Conservation (phyloP, 2,329 filamentous ascomycete genomes). For the Stachybotrys chlorohalonatus region DNA sequence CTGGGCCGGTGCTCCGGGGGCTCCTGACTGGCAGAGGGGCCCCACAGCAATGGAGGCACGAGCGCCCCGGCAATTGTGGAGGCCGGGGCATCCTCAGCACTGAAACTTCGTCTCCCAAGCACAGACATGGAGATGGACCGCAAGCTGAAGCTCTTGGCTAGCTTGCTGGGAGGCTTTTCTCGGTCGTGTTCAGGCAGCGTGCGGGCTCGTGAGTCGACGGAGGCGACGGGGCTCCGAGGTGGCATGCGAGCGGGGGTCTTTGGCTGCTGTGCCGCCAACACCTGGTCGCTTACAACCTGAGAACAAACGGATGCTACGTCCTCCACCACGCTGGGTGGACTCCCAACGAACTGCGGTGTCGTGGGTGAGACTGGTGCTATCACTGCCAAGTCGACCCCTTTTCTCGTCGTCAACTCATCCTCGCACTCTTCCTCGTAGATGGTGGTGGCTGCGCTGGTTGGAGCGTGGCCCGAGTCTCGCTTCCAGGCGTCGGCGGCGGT, state of each 20-base stretch:
- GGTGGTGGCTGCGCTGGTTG: conserved; percentile 28
- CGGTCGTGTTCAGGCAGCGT: background rate
- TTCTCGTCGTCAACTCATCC: conserved; percentile 3
- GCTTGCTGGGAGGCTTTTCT: conserved; percentile 6
- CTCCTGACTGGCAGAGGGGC: conserved; percentile 3
- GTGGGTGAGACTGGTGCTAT: background rate
- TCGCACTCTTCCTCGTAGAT: conserved; percentile 32
- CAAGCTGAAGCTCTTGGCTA: conserved; percentile 17
- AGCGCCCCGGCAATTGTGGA: conserved; percentile 4
- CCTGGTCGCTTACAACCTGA: background rate
- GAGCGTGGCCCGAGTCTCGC: conserved; percentile 45
- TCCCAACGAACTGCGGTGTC: background rate
- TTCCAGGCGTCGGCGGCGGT: conserved; percentile 32
- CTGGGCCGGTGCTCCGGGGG: conserved; percentile 2
- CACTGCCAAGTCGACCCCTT: background rate
- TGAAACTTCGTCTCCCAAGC: conserved; percentile 13
- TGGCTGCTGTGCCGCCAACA: background rate
- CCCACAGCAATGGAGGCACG: conserved; percentile 15
- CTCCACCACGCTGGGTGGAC: background rate
- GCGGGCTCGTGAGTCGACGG: background rate
- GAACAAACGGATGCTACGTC: background rate
- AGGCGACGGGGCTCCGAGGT: background rate
- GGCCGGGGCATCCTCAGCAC: conserved; percentile 12
- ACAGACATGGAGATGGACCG: conserved; percentile 12
- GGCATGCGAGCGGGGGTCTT: background rate